phyloP scores from a whole-genome alignment of 2,329 filamentous ascomycete species.

The Purpureocillium lavendulum region DNA sequence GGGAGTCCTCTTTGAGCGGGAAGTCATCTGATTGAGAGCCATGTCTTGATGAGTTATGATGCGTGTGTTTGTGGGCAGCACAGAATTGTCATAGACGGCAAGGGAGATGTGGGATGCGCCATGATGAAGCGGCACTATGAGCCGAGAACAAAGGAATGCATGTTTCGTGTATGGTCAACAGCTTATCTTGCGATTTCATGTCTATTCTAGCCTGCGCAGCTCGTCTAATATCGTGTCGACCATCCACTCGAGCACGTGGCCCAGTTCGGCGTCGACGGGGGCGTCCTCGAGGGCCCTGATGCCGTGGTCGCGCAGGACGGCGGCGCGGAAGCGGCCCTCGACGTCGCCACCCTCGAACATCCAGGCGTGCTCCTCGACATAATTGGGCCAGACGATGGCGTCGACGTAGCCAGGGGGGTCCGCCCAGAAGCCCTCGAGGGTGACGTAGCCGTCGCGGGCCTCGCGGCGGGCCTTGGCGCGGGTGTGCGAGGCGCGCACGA shows the following conservation, averaged over 20 bases:
- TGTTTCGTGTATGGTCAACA: no score
- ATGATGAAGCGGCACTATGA: no score
- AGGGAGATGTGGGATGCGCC: no score
- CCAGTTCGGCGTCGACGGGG: slow-evolving; percentile 48
- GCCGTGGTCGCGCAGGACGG: slow-evolving; percentile 32
- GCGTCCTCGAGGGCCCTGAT: slow-evolving; percentile 41
- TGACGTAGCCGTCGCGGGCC: slow-evolving; percentile 68
- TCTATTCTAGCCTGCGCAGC: slow-evolving; percentile 23
- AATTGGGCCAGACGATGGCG: slow-evolving; percentile 92
- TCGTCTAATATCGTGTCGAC: slow-evolving; percentile 51
- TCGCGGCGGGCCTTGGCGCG: slow-evolving; percentile 58
- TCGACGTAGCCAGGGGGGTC: slow-evolving; percentile 95
- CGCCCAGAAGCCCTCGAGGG: slow-evolving; percentile 84
- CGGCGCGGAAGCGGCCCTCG: slow-evolving; percentile 42
- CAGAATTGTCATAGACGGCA: no score
- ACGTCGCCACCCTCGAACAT: slow-evolving; percentile 67
- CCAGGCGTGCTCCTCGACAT: slow-evolving; percentile 72
- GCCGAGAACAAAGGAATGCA: no score
- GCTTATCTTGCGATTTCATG: background rate
- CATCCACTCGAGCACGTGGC: slow-evolving; percentile 57
- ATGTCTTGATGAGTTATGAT: background rate
- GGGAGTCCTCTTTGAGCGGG: background rate
- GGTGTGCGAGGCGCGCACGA: slow-evolving; percentile 61
- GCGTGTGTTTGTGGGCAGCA: background rate
- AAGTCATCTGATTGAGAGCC: background rate